These are phyloP conservation scores for Oryza glaberrima DNA, from an alignment of 176 grass and related monocot genomes.

Conservation along the genomic window DNA sequence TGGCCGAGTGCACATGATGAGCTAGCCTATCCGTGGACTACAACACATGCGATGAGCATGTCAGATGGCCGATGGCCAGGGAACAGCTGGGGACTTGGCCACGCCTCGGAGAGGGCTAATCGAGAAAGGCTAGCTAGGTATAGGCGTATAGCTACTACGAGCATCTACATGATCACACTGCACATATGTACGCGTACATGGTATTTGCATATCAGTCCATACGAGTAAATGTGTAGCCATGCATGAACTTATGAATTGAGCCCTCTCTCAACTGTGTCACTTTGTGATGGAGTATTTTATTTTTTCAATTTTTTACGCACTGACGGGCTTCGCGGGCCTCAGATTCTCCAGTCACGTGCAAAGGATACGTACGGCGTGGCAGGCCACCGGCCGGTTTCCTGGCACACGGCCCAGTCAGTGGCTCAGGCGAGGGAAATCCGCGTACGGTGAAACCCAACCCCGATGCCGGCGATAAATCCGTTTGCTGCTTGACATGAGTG, in stretches of 20 bases:
- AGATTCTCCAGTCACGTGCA: neutral
- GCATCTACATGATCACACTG: too few species aligned
- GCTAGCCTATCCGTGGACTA: neutral
- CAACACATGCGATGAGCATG: neutral
- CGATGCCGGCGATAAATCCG: neutral
- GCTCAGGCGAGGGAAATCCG: neutral
- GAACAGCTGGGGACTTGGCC: neutral
- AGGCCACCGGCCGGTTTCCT: neutral
- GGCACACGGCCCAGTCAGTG: neutral
- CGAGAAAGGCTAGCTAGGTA: too few species aligned
- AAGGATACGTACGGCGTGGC: neutral
- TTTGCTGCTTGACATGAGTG: neutral
- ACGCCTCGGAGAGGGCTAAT: neutral
- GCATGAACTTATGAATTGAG: neutral
- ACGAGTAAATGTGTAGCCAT: neutral
- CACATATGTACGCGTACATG: too few species aligned
- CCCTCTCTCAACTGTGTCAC: neutral
- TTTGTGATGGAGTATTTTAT: neutral
- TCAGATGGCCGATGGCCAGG: neutral
- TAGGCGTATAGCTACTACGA: too few species aligned
- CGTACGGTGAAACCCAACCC: neutral
- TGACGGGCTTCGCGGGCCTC: neutral
- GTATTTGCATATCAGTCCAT: neutral
- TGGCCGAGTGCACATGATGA: slow-evolving; percentile 1
- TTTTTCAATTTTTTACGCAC: neutral